A percentile compares a stretch with the other conserved stretches of the same genome.
phyloP scores from a whole-genome alignment of 2,329 filamentous ascomycete genomes.

The Aspergillus glaucus region DNA sequence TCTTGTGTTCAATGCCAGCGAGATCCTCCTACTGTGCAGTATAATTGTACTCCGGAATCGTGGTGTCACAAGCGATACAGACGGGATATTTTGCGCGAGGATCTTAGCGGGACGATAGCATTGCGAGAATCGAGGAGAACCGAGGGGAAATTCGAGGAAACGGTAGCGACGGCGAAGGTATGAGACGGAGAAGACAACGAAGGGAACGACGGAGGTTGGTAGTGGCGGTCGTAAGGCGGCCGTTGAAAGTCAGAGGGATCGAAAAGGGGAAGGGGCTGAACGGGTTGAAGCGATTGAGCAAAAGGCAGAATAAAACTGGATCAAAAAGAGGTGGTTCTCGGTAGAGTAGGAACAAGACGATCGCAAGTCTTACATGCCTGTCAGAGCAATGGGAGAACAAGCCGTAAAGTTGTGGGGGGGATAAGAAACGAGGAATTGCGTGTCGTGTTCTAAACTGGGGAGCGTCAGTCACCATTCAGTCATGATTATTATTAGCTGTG shows the following conservation, averaged over 20 bases:
- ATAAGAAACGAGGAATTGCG: too few relatives aligned
- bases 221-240: neutral
- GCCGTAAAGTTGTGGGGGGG: neutral
- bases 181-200: neutral
- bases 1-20: neutral
- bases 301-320: neutral
- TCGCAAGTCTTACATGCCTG: neutral
- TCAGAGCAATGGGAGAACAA: neutral
- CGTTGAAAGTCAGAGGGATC: neutral
- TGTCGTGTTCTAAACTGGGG: neutral
- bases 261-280: constrained; percentile 2
- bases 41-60: neutral
- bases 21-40: neutral
- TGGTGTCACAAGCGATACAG: neutral
- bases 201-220: too few relatives aligned
- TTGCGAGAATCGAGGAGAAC: neutral
- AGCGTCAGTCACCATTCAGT: neutral
- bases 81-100: neutral
- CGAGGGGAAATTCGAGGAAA: neutral
- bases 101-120: neutral
- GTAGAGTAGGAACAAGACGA: neutral
- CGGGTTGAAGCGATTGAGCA: neutral
- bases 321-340: neutral
- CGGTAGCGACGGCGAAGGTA: neutral
- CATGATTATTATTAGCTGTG: neutral